Conservation (phyloP, 805 yeast species). For the Torulaspora microellipsoides region DNA sequence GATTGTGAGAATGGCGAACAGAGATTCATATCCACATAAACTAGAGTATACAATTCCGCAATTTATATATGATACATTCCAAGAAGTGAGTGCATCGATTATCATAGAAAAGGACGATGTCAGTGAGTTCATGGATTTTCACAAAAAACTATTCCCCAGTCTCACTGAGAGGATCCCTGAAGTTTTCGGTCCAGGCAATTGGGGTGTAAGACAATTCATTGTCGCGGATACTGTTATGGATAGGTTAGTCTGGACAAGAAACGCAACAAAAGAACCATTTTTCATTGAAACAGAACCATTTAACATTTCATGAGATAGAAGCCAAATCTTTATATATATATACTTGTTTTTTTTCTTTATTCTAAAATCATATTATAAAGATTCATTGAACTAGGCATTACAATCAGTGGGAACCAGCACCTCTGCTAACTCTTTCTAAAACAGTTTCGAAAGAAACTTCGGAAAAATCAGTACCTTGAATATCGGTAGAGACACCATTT, state of each 20-base stretch:
- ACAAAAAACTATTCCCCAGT: constrained; percentile 49
- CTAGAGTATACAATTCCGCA: constrained; percentile 39
- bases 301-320: constrained; percentile 1
- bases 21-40: constrained; percentile 32
- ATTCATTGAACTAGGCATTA: neutral
- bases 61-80: constrained; percentile 45
- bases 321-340: neutral
- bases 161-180: constrained; percentile 50
- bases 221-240: constrained; percentile 51
- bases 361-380: too few species aligned
- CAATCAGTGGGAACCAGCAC: constrained; percentile 57
- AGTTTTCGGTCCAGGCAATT: constrained; percentile 46
- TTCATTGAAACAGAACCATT: constrained; percentile 27
- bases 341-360: neutral
- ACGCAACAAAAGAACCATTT: constrained; percentile 35
- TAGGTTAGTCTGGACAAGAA: constrained; percentile 43
- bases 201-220: constrained; percentile 41
- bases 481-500: constrained; percentile 89
- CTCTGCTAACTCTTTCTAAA: constrained; percentile 81
- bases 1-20: constrained; percentile 56
- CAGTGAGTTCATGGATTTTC: constrained; percentile 48
- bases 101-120: constrained; percentile 50
- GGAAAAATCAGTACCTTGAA: constrained; percentile 97
- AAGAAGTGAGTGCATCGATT: constrained; percentile 35
- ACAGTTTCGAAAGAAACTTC: constrained; percentile 95